phyloP scores from a whole-genome alignment of 1,284 basidiomycete genomes.

The Sanghuangporus weigelae region DNA sequence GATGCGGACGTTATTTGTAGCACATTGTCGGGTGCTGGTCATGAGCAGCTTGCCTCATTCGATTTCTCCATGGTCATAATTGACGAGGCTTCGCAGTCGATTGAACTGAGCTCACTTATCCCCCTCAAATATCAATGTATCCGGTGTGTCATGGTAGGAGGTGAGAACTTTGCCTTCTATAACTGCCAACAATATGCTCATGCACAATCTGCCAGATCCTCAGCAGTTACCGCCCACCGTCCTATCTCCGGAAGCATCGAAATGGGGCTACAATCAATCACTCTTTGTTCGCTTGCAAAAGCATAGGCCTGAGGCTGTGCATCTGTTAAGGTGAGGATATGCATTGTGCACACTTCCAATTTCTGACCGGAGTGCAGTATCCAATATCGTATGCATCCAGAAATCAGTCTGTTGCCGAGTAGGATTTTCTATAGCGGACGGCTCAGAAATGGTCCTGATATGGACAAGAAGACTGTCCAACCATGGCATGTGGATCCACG shows the following conservation, averaged over 20 bases:
- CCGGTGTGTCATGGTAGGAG: constrained; percentile 93
- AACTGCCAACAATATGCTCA: neutral
- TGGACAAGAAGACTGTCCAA: constrained; percentile 79
- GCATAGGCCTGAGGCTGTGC: constrained; percentile 72
- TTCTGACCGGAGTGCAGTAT: constrained; percentile 50
- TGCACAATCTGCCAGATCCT: constrained; percentile 57
- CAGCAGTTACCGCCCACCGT: constrained; percentile 97
- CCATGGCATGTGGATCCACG: constrained; percentile 82
- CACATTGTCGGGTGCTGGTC: constrained; percentile 90
- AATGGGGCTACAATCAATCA: constrained; percentile 83
- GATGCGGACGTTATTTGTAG: constrained; percentile 94
- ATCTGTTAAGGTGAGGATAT: constrained; percentile 77
- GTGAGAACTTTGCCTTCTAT: constrained; percentile 33
- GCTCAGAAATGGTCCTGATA: constrained; percentile 84
- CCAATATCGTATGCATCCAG: constrained; percentile 99
- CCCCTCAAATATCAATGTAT: constrained; percentile 87
- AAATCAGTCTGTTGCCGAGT: constrained; percentile 90
- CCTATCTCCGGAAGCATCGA: constrained; percentile 81
- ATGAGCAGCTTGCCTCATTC: constrained; percentile 79
- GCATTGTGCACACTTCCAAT: neutral
- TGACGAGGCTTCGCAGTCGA: constrained; percentile 97
- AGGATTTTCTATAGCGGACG: constrained; percentile 83
- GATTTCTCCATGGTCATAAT: constrained; percentile 97
- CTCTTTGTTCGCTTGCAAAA: constrained; percentile 92
- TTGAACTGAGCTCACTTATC: constrained; percentile 95